These are phyloP conservation scores for Mycena albidolilacea DNA, from an alignment of 768 basidiomycete genomes.

Conservation along the genomic window DNA sequence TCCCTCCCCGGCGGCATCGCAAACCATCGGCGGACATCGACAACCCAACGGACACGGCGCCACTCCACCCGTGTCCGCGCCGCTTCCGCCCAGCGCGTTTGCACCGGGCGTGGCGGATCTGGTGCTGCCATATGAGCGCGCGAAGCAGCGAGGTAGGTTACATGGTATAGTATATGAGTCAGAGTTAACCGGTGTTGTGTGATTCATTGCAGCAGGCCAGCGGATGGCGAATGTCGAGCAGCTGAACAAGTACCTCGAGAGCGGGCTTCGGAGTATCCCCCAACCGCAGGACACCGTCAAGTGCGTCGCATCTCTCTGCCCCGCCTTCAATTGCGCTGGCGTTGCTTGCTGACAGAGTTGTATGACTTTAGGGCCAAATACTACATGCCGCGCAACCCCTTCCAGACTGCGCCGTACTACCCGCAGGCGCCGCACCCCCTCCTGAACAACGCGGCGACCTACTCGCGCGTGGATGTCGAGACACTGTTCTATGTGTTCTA, in stretches of 20 bases:
- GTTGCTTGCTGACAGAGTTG: neutral
- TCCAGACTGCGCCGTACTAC: constrained; percentile 91
- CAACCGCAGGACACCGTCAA: constrained; percentile 96
- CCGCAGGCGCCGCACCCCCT: constrained; percentile 89
- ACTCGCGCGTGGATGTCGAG: constrained; percentile 94
- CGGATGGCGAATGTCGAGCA: constrained; percentile 91
- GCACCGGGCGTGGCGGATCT: constrained; percentile 92
- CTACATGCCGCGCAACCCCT: constrained; percentile 94
- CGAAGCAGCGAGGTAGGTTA: constrained; percentile 91
- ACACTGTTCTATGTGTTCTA: constrained; percentile 99
- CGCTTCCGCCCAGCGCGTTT: constrained; percentile 64
- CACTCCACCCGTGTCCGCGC: constrained; percentile 40
- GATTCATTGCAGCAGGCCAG: constrained; percentile 66
- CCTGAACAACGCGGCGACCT: constrained; percentile 86
- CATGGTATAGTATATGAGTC: too few species aligned
- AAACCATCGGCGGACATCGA: constrained; percentile 60
- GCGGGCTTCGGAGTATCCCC: constrained; percentile 87
- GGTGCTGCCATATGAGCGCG: constrained; percentile 95
- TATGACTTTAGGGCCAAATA: constrained; percentile 86
- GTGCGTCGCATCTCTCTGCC: constrained; percentile 58
- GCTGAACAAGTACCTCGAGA: constrained; percentile 93
- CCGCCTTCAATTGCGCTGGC: too few species aligned
- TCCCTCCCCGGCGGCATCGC: constrained; percentile 37
- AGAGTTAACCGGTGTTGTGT: too few species aligned
- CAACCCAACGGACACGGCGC: constrained; percentile 52